A percentile compares a stretch with the other conserved stretches of the same genome.
Conservation (phyloP, 2,329 filamentous ascomycete species). For the Camptophora hylomeconis region DNA sequence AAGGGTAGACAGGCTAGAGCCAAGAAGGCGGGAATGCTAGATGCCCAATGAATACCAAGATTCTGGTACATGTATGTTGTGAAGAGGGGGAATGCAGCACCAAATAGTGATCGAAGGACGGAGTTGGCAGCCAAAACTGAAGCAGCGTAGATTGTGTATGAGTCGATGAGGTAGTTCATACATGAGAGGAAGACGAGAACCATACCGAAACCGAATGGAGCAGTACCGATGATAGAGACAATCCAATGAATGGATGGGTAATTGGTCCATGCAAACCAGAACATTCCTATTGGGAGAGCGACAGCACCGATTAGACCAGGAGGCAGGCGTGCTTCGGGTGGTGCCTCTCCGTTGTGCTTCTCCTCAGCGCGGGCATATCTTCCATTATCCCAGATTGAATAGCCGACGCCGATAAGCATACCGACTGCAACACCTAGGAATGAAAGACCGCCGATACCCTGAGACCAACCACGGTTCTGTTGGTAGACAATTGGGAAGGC, state of each 20-base stretch:
- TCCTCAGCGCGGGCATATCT: constrained; percentile 29
- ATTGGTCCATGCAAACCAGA: constrained; percentile 50
- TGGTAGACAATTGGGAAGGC: constrained; percentile 40
- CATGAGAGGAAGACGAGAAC: constrained; percentile 28
- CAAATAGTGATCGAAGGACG: constrained; percentile 33
- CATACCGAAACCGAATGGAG: constrained; percentile 30
- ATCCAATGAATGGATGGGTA: constrained; percentile 30
- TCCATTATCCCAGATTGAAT: constrained; percentile 28
- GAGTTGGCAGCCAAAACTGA: constrained; percentile 32
- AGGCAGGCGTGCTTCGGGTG: constrained; percentile 45
- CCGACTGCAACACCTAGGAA: constrained; percentile 37
- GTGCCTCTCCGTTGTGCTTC: constrained; percentile 41
- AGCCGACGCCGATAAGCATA: constrained; percentile 27
- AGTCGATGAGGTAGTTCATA: constrained; percentile 31
- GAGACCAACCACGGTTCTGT: constrained; percentile 31
- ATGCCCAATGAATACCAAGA: constrained; percentile 36
- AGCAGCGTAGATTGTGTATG: constrained; percentile 31
- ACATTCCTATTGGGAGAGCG: constrained; percentile 41
- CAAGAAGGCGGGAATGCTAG: constrained; percentile 32
- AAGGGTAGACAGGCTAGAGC: constrained; percentile 32
- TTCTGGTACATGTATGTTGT: constrained; percentile 31
- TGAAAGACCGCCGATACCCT: constrained; percentile 34
- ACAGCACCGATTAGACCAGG: constrained; percentile 37
- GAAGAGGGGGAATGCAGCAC: constrained; percentile 36
- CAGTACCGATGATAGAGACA: constrained; percentile 24